Evolutionary conservation across 2,329 filamentous ascomycete species (phyloP).

Genomic region (Blumeria hordei): DNA sequence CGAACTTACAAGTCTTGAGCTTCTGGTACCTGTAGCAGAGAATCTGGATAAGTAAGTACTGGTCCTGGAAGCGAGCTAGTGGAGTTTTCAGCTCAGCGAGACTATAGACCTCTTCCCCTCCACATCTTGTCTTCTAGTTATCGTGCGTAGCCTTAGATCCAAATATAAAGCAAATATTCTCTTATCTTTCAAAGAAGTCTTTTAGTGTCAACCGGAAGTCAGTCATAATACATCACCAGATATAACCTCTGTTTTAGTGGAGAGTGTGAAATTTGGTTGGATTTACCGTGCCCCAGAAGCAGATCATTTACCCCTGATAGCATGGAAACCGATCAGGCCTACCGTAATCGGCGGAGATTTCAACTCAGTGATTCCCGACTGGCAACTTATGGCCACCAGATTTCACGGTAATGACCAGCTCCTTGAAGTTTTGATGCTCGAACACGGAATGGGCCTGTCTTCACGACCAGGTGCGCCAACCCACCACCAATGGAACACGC

Average conservation of each 20-base stretch:
- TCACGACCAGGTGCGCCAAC: neutral
- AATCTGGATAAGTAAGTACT: no score
- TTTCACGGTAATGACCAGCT: neutral
- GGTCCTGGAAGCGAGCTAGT: no score
- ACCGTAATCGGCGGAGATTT: neutral
- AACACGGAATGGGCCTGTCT: neutral
- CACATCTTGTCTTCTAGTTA: no score
- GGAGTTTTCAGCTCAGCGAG: no score
- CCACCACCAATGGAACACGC: neutral
- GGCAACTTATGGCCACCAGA: neutral
- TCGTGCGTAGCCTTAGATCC: neutral
- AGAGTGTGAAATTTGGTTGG: neutral
- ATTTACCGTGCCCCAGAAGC: neutral
- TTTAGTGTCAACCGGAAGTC: no score
- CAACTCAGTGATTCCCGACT: neutral
- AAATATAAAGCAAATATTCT: neutral
- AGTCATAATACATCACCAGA: neutral
- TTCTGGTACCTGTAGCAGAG: no score
- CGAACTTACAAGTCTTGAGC: no score
- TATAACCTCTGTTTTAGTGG: neutral
- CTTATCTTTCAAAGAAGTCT: neutral
- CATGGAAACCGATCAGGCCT: neutral
- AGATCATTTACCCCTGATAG: neutral
- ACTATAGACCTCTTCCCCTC: no score
- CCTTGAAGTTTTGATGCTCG: neutral